phyloP scores from a whole-genome alignment of 176 grass and related monocot genomes.

The Urochloa ruziziensis region DNA sequence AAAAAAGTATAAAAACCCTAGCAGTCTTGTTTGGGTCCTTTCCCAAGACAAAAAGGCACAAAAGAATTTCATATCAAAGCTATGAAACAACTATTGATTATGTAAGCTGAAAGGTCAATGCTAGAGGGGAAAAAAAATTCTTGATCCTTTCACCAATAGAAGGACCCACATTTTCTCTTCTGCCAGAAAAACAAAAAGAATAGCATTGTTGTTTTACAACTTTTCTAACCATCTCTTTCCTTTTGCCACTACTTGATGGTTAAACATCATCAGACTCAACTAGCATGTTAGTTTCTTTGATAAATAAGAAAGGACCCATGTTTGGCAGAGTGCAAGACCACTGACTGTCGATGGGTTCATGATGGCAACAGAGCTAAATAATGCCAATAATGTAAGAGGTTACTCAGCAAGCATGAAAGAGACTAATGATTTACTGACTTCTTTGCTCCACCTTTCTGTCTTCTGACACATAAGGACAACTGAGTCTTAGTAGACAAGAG shows the following conservation, averaged over 20 bases:
- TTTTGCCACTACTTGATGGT: not conserved
- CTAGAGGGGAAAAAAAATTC: not conserved
- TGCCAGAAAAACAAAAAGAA: not conserved
- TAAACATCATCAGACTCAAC: not conserved
- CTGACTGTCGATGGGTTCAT: not conserved
- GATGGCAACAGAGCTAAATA: not conserved
- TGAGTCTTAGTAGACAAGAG: not conserved
- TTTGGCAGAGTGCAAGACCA: not conserved
- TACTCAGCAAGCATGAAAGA: not conserved
- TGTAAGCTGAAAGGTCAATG: not conserved
- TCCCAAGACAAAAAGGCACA: not conserved
- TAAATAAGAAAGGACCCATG: not conserved
- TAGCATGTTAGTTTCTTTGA: not conserved
- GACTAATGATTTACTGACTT: not conserved
- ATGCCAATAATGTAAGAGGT: not conserved
- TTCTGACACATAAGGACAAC: not conserved
- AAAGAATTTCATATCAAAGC: not conserved
- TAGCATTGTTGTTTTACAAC: not conserved
- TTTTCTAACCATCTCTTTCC: not conserved
- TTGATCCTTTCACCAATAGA: not conserved
- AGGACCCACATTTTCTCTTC: not conserved
- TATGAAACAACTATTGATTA: not conserved
- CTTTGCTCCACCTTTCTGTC: not conserved
- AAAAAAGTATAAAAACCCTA: not conserved
- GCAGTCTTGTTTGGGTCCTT: not conserved